Percentiles rank a stretch among this genome's conserved stretches.
phyloP scores from a whole-genome alignment of 805 yeast species.

The Grigorovia jiainica region DNA sequence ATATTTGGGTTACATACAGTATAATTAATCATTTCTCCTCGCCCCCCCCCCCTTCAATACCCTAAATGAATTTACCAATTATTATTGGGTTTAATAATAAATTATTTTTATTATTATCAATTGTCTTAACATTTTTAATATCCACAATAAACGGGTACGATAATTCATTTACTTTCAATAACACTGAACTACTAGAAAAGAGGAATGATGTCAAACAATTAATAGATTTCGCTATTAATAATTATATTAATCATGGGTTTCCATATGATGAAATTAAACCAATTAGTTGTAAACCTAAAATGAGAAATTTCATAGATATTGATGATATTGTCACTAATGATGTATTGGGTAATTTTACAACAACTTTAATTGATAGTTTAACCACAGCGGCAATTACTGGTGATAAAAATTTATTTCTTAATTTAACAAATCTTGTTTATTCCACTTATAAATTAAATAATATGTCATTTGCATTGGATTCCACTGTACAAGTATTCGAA shows the following conservation, averaged over 20 bases:
- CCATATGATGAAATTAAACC: constrained; percentile 83
- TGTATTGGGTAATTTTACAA: constrained; percentile 73
- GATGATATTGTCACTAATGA: constrained; percentile 61
- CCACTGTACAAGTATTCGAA: constrained; percentile 83
- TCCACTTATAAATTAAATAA: constrained; percentile 20
- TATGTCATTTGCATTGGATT: constrained; percentile 46
- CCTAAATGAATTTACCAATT: too few species aligned
- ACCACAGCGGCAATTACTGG: constrained; percentile 72
- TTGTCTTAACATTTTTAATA: neutral
- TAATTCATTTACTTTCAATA: constrained; percentile 18
- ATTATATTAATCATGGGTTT: constrained; percentile 59
- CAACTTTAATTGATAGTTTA: constrained; percentile 68
- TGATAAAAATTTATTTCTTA: constrained; percentile 46
- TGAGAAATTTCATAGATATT: constrained; percentile 48
- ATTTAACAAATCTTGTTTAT: constrained; percentile 35
- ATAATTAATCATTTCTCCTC: too few species aligned
- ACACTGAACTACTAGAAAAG: constrained; percentile 23
- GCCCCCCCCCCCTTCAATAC: too few species aligned
- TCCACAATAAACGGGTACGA: neutral
- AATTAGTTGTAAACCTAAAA: constrained; percentile 55
- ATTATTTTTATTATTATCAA: neutral
- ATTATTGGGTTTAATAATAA: too few species aligned
- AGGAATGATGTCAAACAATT: constrained; percentile 42
- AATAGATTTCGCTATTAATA: constrained; percentile 66
- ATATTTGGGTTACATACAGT: too few species aligned